phyloP scores from a whole-genome alignment of 371 early-diverging fungal species.

The Nematocida ausubeli region DNA sequence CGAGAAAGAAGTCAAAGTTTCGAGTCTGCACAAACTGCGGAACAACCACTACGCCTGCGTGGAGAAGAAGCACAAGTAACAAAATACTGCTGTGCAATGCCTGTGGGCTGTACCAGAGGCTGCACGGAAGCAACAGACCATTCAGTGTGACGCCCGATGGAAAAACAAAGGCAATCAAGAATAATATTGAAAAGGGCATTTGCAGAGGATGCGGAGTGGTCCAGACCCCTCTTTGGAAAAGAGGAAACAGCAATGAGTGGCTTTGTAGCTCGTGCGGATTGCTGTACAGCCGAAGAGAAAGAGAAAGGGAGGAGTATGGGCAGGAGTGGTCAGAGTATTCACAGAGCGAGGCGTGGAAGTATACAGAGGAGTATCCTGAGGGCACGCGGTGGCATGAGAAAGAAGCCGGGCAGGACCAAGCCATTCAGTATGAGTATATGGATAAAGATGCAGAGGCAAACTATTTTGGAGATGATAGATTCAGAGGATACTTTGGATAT shows the following conservation, averaged over 20 bases:
- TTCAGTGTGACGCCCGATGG: constrained; percentile 65
- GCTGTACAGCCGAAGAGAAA: constrained; percentile 4
- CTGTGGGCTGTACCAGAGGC: constrained; percentile 77
- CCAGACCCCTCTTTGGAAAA: constrained; percentile 55
- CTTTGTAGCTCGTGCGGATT: constrained; percentile 56
- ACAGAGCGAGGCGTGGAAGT: constrained; percentile 22
- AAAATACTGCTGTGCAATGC: constrained; percentile 77
- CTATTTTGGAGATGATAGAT: constrained; percentile 36
- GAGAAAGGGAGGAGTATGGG: neutral
- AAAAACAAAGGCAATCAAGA: constrained; percentile 67
- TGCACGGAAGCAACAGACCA: constrained; percentile 70
- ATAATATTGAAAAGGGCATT: constrained; percentile 54
- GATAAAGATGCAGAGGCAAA: constrained; percentile 29
- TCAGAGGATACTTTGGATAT: constrained; percentile 34
- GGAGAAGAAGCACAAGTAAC: constrained; percentile 76
- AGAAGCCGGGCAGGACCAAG: neutral
- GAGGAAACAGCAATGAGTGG: constrained; percentile 53
- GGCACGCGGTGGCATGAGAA: constrained; percentile 4
- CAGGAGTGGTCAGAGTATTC: constrained; percentile 33
- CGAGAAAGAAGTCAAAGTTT: constrained; percentile 65
- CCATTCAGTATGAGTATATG: constrained; percentile 23
- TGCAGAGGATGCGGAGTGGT: constrained; percentile 63
- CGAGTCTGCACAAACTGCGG: constrained; percentile 74
- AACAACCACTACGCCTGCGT: constrained; percentile 77
- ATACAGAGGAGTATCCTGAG: constrained; percentile 7